Evolutionary conservation across 805 yeast species (phyloP), one percentile per base, ranked within the genome.

Genomic region (Metschnikowia cubensis): DNA sequence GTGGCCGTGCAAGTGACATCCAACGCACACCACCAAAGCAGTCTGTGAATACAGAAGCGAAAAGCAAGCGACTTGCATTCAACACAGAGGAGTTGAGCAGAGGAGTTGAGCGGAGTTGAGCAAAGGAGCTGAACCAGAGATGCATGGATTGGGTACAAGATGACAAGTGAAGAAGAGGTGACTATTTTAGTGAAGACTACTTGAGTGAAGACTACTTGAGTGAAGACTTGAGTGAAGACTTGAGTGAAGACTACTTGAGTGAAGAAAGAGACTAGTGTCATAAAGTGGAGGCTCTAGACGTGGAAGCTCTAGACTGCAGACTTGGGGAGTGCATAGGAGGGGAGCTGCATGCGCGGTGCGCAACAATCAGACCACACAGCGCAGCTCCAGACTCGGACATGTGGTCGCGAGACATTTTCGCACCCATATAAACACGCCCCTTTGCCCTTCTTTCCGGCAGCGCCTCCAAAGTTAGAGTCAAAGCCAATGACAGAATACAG

Each of bases 1-100:
- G 59, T 74, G 37, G 76, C 75, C 0, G 57, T 72, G 36, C 64
- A 67, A 49, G 68, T 72, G 50, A 68, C 75, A 31, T 59, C 60
- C n/a, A 55, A 51, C 40, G 63, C 56, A 11, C 59, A 50, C 13
- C 54, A 41, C 10, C 55, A 51, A 17, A 47, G 46, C 40, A 35
- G 40, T 33, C n/a, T 18, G 15, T 33, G 29, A 25, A 25, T 11
- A 25, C 29, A 25, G 29, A 25, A 25, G 11, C 29, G 29, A 25
- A 25, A 11, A 11, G 29, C 29, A 25, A 11, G 11, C 11, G 11
- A 25, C 29, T 25, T 25, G 29, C 29, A 25, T 25, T 8, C 11
- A 25, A 8, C 29, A 8, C 29, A 3, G 29, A 25, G 25, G 25
- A 21, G 25, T 21, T 21, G 2, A 21, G 2, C 17, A n/a, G 17